A percentile compares a stretch with the other conserved stretches of the same genome.
phyloP scores from a whole-genome alignment of 2,329 filamentous ascomycete species.

The Monosporascus ibericus region DNA sequence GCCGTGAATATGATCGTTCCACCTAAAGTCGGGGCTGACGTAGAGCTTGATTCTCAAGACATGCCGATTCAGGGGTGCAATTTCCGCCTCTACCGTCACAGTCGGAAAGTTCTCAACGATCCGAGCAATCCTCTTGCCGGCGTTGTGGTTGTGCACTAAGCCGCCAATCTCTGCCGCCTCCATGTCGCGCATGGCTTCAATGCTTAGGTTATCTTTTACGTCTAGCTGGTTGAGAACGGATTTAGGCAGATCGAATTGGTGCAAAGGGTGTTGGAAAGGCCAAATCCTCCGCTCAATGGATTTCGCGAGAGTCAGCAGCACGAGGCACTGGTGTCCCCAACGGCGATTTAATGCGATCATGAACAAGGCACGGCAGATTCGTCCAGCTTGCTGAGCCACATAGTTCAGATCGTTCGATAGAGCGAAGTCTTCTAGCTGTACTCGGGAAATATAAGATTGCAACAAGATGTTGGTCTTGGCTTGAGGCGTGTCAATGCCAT shows the following conservation, averaged over 20 bases:
- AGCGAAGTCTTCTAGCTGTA: slow-evolving; percentile 87
- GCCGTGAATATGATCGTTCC: slow-evolving; percentile 92
- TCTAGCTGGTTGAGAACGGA: slow-evolving; percentile 81
- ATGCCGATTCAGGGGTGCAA: slow-evolving; percentile 90
- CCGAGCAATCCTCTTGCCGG: slow-evolving; percentile 75
- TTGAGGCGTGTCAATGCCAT: slow-evolving; percentile 64
- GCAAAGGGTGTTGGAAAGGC: slow-evolving; percentile 90
- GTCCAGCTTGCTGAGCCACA: slow-evolving; percentile 88
- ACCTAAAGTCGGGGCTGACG: slow-evolving; percentile 82
- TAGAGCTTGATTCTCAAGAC: slow-evolving; percentile 86
- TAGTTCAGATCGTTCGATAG: slow-evolving; percentile 89
- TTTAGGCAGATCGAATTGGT: slow-evolving; percentile 87
- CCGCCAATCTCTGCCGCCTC: slow-evolving; percentile 83
- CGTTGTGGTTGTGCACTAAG: slow-evolving; percentile 83
- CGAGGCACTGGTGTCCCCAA: slow-evolving; percentile 93
- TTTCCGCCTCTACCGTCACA: slow-evolving; percentile 83
- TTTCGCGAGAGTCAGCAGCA: slow-evolving; percentile 86
- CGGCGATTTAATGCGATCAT: slow-evolving; percentile 94
- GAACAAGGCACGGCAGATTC: slow-evolving; percentile 91
- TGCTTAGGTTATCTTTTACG: slow-evolving; percentile 66
- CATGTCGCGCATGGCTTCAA: slow-evolving; percentile 89
- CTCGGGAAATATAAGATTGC: slow-evolving; percentile 87
- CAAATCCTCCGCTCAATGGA: slow-evolving; percentile 95
- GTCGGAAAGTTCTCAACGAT: slow-evolving; percentile 90
- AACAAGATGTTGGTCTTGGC: slow-evolving; percentile 94